These are phyloP conservation scores for Penicillium lividum DNA, from an alignment of 495 filamentous ascomycete genomes.

Conservation along the genomic window DNA sequence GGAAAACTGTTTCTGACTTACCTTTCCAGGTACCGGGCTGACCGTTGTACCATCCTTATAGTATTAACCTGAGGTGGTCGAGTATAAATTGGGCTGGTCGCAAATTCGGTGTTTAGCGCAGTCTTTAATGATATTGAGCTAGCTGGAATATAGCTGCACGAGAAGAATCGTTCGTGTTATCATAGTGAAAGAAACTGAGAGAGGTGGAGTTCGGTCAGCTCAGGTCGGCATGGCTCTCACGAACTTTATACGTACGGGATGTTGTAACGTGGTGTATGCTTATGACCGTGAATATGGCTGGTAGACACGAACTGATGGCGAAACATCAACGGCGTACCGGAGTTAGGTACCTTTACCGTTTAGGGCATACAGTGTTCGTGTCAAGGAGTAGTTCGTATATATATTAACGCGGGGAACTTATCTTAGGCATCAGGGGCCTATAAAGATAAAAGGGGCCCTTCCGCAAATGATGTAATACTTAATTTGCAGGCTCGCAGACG, in stretches of 20 bases:
- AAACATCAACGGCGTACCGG: neutral
- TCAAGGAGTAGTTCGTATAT: neutral
- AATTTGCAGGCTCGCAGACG: conserved; percentile 2
- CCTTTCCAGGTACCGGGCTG: neutral
- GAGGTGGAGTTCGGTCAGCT: neutral
- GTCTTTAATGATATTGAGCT: neutral
- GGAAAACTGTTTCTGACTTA: conserved; percentile 3
- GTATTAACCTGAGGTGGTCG: conserved; percentile 2
- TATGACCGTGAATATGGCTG: neutral
- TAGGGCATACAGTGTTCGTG: neutral
- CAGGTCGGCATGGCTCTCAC: neutral
- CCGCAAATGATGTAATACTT: conserved; percentile 2
- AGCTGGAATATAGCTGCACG: neutral
- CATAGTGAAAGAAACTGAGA: neutral
- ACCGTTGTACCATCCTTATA: neutral
- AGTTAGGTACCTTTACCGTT: neutral
- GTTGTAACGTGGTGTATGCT: neutral
- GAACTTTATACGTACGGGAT: neutral
- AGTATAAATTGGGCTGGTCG: conserved; percentile 2
- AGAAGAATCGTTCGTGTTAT: neutral
- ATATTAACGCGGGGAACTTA: conserved; percentile 1
- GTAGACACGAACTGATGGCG: neutral
- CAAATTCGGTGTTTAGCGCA: no score
- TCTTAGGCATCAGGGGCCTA: neutral
- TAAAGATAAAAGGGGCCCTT: neutral